Evolutionary conservation across 441 rosid species (phyloP).

Genomic region (Populus hybrid): DNA sequence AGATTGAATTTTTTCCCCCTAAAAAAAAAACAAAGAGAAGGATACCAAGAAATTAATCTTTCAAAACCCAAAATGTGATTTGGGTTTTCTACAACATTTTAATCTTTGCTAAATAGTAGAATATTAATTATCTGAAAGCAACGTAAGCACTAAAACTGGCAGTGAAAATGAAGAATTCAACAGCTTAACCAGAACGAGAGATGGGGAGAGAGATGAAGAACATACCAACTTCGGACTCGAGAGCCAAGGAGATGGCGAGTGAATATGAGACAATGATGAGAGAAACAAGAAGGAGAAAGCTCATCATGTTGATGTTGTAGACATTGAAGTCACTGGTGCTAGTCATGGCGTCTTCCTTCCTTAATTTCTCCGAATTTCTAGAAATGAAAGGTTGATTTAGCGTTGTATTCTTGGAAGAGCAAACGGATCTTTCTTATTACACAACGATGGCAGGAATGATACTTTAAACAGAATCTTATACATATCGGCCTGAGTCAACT

Average conservation of each 20-base stretch:
- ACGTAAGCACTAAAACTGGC: neutral
- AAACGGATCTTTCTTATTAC: neutral
- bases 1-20: neutral
- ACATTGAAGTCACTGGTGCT: neutral
- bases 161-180: neutral
- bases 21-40: no score
- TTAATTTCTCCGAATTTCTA: neutral
- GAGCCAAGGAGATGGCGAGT: neutral
- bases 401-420: neutral
- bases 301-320: neutral
- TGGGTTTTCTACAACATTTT: no score
- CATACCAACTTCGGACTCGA: constrained; percentile 9
- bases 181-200: neutral
- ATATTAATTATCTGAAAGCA: no score
- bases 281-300: neutral
- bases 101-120: no score
- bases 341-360: neutral
- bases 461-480: neutral
- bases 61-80: no score
- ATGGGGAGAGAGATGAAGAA: neutral
- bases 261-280: constrained; percentile 4
- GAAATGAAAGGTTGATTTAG: neutral
- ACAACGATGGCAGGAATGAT: neutral
- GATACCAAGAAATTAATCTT: no score
- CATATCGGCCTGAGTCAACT: neutral